Evolutionary conservation across 169 alveolate genomes (phyloP).

Genomic region (Plasmodium sp.): DNA sequence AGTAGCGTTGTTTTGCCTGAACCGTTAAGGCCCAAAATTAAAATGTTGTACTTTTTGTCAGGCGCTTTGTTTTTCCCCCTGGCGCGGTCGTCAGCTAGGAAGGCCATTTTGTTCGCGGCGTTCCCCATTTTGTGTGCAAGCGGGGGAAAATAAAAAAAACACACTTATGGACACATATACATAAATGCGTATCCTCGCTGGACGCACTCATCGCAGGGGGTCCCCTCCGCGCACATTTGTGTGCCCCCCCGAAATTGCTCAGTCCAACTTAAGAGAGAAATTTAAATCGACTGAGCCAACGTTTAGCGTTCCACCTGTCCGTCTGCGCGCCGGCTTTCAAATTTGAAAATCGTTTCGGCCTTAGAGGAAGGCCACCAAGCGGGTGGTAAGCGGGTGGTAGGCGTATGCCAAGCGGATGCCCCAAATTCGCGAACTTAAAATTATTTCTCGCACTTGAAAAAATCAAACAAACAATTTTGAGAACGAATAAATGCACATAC

Average conservation of each 20-base stretch:
- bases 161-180: neutral
- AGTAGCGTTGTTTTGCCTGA: conserved; percentile 74
- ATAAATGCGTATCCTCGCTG: neutral
- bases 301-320: neutral
- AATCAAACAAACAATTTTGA: neutral
- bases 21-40: conserved; percentile 71
- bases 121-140: conserved; percentile 52
- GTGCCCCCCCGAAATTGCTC: neutral
- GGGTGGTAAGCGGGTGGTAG: neutral
- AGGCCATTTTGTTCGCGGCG: conserved; percentile 16
- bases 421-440: neutral
- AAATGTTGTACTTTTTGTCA: conserved; percentile 45
- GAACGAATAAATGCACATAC: neutral
- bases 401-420: neutral
- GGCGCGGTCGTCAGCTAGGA: neutral
- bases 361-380: neutral
- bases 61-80: neutral
- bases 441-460: conserved; percentile 1
- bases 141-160: conserved; percentile 2
- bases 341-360: neutral
- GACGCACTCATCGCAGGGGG: neutral
- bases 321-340: neutral
- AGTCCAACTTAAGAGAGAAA: neutral
- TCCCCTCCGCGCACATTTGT: neutral
- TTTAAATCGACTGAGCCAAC: neutral